Base-by-base conservation (phyloP, 345 rosid species). In the Angophora floribunda region DNA sequence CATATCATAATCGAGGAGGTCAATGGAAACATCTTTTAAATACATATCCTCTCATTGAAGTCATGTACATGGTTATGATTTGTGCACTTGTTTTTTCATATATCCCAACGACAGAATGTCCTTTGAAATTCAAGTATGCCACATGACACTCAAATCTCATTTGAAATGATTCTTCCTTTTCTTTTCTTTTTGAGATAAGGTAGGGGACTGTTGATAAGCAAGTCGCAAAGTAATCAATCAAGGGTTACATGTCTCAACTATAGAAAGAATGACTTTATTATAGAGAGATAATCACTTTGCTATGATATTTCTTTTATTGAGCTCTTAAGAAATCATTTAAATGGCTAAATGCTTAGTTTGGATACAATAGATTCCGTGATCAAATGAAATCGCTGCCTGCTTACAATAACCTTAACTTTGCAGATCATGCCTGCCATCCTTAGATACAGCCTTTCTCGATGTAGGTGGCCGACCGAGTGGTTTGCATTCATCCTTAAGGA, bases 301-400 rank as follows among this genome's bases (percentile, higher is more conserved):
- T 65, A 30, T 30, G 30, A 15, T 65, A 30, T n/a, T 63, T 55
- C 1, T 55, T 65, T 30, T 14, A 30, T 7, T 7, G 63, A 57
- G 28, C 28, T 24, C 28, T 57, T 12, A 9, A 9, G 11, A 9
- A 22, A 12, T 53, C 17, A 7, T 19, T 53, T 17, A 1, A 17
- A 51, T 51, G 52, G 52, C 16, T 14, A 53, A n/a, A 5, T 5
- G 1, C 36, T 63, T 63, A n/a, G 7, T 63, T 63, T 12, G 9
- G 9, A n/a, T 63, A n/a, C 5, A n/a, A 63, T 2, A 63, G 16
- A 63, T 1, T 13, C 7, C 4, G 36, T 63, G 19, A 63, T 63
- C 19, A 3, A 13, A 63, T n/a, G 19, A 63, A n/a, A 63, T 30
- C 4, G 0, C 16, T n/a, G 41, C 36, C 1, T 1, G 1, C 59